Evolutionary conservation across 192 early-diverging fungal genomes (phyloP).

Genomic region (Geranomyces variabilis): DNA sequence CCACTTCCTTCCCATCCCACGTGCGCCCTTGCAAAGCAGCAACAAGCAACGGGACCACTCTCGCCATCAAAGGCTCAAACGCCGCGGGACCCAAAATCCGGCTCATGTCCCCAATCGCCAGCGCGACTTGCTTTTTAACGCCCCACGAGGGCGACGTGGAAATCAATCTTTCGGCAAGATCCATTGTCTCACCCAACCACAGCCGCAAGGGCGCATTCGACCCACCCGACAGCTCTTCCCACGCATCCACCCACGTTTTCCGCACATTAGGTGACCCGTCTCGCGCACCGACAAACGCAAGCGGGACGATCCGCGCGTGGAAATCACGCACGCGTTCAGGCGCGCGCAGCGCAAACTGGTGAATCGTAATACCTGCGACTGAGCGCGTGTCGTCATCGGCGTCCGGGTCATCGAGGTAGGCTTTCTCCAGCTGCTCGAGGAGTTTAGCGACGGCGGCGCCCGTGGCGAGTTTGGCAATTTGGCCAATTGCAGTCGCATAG

Average conservation of each 20-base stretch:
- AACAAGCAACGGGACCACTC: conserved; percentile 63
- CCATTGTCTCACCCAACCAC: conserved; percentile 67
- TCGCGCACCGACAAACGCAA: conserved; percentile 70
- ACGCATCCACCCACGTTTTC: conserved; percentile 70
- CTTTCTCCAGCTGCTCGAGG: conserved; percentile 69
- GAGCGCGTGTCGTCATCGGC: conserved; percentile 72
- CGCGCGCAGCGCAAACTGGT: conserved; percentile 73
- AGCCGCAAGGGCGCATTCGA: conserved; percentile 63
- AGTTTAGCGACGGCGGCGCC: conserved; percentile 64
- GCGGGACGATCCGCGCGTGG: conserved; percentile 64
- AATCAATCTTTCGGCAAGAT: conserved; percentile 56
- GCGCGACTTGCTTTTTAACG: conserved; percentile 75
- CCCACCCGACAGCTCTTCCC: conserved; percentile 76
- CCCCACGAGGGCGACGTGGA: conserved; percentile 68
- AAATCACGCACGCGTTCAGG: conserved; percentile 59
- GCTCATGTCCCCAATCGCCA: conserved; percentile 65
- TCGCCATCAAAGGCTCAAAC: conserved; percentile 49
- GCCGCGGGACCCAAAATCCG: conserved; percentile 49
- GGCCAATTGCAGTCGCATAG: conserved; percentile 82
- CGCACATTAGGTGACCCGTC: conserved; percentile 52
- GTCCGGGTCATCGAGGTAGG: conserved; percentile 74
- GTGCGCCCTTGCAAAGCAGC: conserved; percentile 68
- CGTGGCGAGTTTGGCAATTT: conserved; percentile 63
- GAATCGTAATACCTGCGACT: conserved; percentile 62
- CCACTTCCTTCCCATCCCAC: conserved; percentile 81